Conservation (phyloP, 2,329 filamentous ascomycete genomes). For the Calonectria ilicicola region DNA sequence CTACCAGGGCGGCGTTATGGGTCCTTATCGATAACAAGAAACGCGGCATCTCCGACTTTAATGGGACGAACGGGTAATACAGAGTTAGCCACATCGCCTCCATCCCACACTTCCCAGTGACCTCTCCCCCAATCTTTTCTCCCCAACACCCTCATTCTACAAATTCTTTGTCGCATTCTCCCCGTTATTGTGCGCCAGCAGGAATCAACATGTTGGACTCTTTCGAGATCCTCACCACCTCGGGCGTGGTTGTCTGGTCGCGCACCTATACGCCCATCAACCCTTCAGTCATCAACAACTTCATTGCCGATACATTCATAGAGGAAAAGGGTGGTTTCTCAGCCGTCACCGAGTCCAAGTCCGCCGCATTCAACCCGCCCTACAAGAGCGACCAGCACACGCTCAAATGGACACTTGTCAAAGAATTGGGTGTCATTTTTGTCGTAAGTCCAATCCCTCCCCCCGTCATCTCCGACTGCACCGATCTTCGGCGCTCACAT, state of each 20-base stretch:
- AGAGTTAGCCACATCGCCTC: conserved; percentile 43
- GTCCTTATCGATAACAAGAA: conserved; percentile 32
- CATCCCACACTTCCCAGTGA: conserved; percentile 27
- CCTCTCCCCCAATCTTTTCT: conserved; percentile 27
- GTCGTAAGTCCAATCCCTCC: conserved; percentile 77
- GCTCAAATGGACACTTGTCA: conserved; percentile 91
- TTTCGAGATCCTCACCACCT: conserved; percentile 96
- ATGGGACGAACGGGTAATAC: conserved; percentile 13
- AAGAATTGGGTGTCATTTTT: conserved; percentile 95
- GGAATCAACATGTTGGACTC: conserved; percentile 83
- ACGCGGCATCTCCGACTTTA: conserved; percentile 38
- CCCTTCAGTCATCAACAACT: conserved; percentile 87
- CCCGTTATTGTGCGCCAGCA: conserved; percentile 11
- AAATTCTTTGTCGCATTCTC: conserved; percentile 14
- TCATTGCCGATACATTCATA: conserved; percentile 97
- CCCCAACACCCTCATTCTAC: conserved; percentile 6
- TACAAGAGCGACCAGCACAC: conserved; percentile 96
- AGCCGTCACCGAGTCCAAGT: conserved; percentile 68
- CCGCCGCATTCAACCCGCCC: conserved; percentile 74
- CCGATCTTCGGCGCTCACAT: conserved; percentile 37
- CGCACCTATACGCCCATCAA: conserved; percentile 85
- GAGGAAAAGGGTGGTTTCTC: conserved; percentile 83
- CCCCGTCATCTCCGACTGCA: conserved; percentile 32
- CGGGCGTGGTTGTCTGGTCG: conserved; percentile 97
- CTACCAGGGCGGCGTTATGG: not conserved